These are phyloP conservation scores for Penicillium herquei DNA, from an alignment of 495 filamentous ascomycete species.

Conservation along the genomic window DNA sequence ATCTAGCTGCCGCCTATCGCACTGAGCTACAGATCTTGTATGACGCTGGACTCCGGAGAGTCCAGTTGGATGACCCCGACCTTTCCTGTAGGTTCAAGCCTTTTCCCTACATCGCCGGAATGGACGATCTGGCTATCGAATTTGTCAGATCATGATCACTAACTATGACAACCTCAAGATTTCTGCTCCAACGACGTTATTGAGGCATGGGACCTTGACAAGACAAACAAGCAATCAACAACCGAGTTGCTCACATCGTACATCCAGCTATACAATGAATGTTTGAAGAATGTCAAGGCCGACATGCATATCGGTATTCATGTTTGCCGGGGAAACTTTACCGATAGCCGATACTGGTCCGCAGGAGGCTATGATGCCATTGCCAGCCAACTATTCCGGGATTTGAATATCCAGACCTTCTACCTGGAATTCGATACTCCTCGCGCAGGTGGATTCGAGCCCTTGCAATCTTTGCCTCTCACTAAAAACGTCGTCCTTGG, in stretches of 20 bases:
- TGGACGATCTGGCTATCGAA: too few species aligned
- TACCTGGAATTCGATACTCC: not conserved
- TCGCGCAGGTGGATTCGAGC: not conserved
- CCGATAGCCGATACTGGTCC: not conserved
- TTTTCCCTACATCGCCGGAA: not conserved
- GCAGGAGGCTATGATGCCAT: not conserved
- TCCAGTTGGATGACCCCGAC: slow-evolving; percentile 5
- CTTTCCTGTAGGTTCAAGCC: not conserved
- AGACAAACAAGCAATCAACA: not conserved
- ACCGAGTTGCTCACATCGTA: not conserved
- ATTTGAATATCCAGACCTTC: not conserved
- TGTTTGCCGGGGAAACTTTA: not conserved
- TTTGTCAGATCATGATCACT: not conserved
- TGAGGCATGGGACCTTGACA: not conserved
- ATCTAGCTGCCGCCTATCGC: slow-evolving; percentile 9
- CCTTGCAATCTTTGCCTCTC: not conserved
- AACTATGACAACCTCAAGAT: not conserved
- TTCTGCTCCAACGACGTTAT: not conserved
- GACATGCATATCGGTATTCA: slow-evolving; percentile 1
- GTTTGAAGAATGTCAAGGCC: not conserved
- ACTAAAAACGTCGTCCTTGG: not conserved
- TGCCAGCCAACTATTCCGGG: not conserved
- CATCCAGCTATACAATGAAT: not conserved
- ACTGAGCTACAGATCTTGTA: slow-evolving; percentile 10
- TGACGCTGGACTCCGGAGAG: slow-evolving; percentile 15